Evolutionary conservation across 768 basidiomycete species (phyloP), one percentile per base, ranked within the genome.

Genomic region (Leucosporidium creatinivorum): DNA sequence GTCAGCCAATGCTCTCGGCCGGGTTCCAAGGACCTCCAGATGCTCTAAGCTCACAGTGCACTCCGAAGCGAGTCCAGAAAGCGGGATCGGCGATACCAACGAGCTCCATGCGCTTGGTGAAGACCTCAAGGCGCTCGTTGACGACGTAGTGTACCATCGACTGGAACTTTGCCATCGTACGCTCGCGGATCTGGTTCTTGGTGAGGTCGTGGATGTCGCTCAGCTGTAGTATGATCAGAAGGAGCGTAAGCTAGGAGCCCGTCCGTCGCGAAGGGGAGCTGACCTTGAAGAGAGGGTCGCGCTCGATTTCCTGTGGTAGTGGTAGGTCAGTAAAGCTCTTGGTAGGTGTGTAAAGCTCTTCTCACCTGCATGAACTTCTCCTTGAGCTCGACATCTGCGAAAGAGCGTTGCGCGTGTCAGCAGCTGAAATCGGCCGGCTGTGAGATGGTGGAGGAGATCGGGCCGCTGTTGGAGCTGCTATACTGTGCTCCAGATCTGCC

Each of bases 151-250:
- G 77, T 0, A 79, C 78, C 77, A 80, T 77, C 19, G 66, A 31
- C 49, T 71, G 73, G 65, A 80, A 79, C 74, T 80, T 80, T 66
- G 79, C 77, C 80, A 81, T 81, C 8, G 80, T 81, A 31, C 80
- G 49, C 57, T 70, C 68, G 23, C 73, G 64, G 26, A 73, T 68
- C 56, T 70, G 59, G n/a, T 58, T 58, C 69, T 73, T 73, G 6
- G 67, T 64, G n/a, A 73, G 28, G 57, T 80, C 80, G 66, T 79
- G 79, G 48, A 79, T 79, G 68, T 81, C 80, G 26, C 76, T 73
- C 18, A 79, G 68, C 61, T 76, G 73, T 76, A 80, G 50, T 12
- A 51, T 6, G 13, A n/a, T 2, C 15, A 51, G 23, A 51, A 10
- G 33, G 33, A 33, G 33, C 25, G 25, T 51, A 12, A 51, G 50